These are phyloP conservation scores for Mucor velutinosus DNA, from an alignment of 371 early-diverging fungal genomes.

Conservation along the genomic window DNA sequence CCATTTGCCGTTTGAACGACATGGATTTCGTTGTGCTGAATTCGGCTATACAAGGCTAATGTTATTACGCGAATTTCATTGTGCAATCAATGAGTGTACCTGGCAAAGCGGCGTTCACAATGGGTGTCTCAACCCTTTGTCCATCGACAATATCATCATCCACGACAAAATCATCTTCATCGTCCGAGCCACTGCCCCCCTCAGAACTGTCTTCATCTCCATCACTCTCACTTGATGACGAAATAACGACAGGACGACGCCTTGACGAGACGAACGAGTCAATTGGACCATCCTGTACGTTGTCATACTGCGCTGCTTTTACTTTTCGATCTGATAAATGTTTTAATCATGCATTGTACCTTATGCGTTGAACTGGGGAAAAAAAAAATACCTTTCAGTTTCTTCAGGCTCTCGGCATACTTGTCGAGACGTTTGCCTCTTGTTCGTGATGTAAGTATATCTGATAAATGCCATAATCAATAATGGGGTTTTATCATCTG, in stretches of 20 bases:
- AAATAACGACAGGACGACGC: neutral
- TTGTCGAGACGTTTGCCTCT: conserved; percentile 17
- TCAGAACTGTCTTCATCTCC: neutral
- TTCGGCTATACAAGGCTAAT: conserved; percentile 11
- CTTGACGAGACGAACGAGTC: neutral
- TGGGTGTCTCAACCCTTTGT: neutral
- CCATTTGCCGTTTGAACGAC: conserved; percentile 18
- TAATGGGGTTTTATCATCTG: neutral
- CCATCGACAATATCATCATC: conserved; percentile 32
- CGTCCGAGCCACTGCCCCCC: neutral
- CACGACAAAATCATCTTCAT: conserved; percentile 20
- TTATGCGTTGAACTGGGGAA: neutral
- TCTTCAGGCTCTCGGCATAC: conserved; percentile 16
- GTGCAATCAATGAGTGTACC: neutral
- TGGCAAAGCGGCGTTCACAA: conserved; percentile 3
- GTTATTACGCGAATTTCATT: neutral
- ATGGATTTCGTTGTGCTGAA: conserved; percentile 16
- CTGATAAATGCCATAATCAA: neutral
- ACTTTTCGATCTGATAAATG: conserved; percentile 17
- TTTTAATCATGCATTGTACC: neutral
- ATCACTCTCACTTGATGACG: neutral
- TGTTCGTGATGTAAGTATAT: conserved; percentile 22
- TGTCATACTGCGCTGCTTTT: neutral
- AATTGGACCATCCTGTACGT: conserved; percentile 18
- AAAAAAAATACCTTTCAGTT: conserved; percentile 13